phyloP scores from a whole-genome alignment of 1,284 basidiomycete species.

The Boletus sp. region DNA sequence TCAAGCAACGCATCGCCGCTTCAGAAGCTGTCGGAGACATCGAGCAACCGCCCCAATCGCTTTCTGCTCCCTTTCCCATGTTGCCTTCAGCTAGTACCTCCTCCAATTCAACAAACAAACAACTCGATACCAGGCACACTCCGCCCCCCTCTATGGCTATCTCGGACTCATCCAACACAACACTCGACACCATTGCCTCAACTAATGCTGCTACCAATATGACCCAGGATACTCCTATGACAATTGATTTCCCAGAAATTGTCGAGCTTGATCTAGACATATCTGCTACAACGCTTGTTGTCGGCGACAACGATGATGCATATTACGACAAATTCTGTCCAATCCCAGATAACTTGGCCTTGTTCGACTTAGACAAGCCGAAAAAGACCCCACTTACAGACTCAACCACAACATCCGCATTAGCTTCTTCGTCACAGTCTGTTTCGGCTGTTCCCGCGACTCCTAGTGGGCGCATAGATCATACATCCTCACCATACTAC shows the following conservation, averaged over 20 bases:
- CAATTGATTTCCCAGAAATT: conserved; percentile 9
- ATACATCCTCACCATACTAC: conserved; percentile 43
- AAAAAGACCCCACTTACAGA: background rate
- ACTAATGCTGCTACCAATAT: background rate
- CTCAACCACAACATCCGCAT: background rate
- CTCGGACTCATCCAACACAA: conserved; percentile 18
- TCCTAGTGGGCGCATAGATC: conserved; percentile 19
- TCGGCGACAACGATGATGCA: conserved; percentile 29
- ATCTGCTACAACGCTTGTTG: conserved; percentile 17
- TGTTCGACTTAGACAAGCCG: conserved; percentile 15
- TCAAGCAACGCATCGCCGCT: conserved; percentile 20
- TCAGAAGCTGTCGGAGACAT: conserved; percentile 2
- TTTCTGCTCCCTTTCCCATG: conserved; percentile 7
- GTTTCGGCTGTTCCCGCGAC: conserved; percentile 2
- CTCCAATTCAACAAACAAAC: background rate
- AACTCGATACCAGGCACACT: background rate
- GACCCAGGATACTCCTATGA: conserved; percentile 5
- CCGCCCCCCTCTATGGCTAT: conserved; percentile 19
- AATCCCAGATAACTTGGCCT: conserved; percentile 18
- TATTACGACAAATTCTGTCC: conserved; percentile 31
- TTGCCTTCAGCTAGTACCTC: background rate
- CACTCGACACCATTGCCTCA: conserved; percentile 5
- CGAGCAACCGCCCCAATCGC: background rate
- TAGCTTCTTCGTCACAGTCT: conserved; percentile 6
- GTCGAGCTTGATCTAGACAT: conserved; percentile 21